Conservation (phyloP, 768 basidiomycete species). For the Leccinum subtestaceum region DNA sequence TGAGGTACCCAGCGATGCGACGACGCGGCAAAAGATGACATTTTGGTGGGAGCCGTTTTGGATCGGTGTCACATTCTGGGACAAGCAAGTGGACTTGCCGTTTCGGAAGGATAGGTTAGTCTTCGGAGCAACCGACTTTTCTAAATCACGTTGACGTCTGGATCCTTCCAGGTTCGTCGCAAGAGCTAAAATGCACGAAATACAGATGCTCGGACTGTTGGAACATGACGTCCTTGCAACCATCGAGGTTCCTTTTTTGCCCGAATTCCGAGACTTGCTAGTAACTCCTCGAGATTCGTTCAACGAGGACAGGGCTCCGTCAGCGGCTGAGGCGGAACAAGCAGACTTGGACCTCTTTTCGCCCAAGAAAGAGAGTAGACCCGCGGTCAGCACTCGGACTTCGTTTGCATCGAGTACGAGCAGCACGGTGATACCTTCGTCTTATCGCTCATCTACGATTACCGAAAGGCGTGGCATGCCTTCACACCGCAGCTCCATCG, state of each 20-base stretch:
- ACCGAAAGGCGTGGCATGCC: slow-evolving; percentile 39
- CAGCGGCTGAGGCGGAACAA: slow-evolving; percentile 61
- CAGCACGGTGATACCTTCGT: slow-evolving; percentile 35
- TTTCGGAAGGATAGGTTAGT: slow-evolving; percentile 71
- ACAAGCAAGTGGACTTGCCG: slow-evolving; percentile 81
- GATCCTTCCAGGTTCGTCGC: slow-evolving; percentile 69
- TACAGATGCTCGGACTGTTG: slow-evolving; percentile 89
- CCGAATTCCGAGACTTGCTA: slow-evolving; percentile 37
- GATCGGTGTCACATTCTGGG: slow-evolving; percentile 82
- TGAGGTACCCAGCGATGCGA: slow-evolving; percentile 40
- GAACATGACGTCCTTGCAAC: slow-evolving; percentile 89
- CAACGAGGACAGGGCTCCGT: slow-evolving; percentile 36
- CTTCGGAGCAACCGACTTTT: slow-evolving; percentile 1
- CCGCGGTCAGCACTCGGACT: slow-evolving; percentile 31
- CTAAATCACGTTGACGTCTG: neutral
- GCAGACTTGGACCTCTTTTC: slow-evolving; percentile 74
- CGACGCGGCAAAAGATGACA: slow-evolving; percentile 44
- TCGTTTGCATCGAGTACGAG: slow-evolving; percentile 42
- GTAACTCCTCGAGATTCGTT: slow-evolving; percentile 34
- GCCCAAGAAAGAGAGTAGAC: slow-evolving; percentile 40
- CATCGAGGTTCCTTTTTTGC: slow-evolving; percentile 82
- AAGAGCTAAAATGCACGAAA: slow-evolving; percentile 95
- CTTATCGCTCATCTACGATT: slow-evolving; percentile 33
- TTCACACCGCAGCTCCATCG: slow-evolving; percentile 50
- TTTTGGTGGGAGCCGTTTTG: slow-evolving; percentile 94